These are phyloP conservation scores for Phytophthora capsici DNA, from an alignment of 352 stramenopile species.

Conservation along the genomic window DNA sequence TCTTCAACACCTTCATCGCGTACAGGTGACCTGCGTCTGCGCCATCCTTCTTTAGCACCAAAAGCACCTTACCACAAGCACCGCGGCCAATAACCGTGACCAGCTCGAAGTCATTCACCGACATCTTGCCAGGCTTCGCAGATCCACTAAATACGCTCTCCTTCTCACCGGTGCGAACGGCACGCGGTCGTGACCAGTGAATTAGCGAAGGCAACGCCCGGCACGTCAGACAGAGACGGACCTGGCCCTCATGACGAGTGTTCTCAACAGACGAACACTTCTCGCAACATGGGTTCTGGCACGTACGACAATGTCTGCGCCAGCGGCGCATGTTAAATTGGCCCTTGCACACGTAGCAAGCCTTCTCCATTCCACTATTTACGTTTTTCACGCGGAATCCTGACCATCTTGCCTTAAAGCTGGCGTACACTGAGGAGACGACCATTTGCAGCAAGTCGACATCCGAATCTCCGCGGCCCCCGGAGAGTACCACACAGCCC, in stretches of 20 bases:
- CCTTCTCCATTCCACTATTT: constrained; percentile 72
- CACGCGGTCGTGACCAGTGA: constrained; percentile 69
- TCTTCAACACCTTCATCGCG: constrained; percentile 83
- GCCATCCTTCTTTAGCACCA: constrained; percentile 76
- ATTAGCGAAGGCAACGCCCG: constrained; percentile 66
- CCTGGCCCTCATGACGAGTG: constrained; percentile 67
- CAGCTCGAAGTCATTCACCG: constrained; percentile 78
- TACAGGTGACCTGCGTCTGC: constrained; percentile 65
- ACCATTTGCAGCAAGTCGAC: constrained; percentile 61
- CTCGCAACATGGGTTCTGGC: constrained; percentile 70
- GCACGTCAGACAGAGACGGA: constrained; percentile 70
- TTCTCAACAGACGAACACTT: constrained; percentile 74
- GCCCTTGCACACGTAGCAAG: constrained; percentile 71
- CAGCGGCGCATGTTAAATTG: constrained; percentile 78
- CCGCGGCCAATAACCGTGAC: constrained; percentile 76
- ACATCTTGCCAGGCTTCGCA: constrained; percentile 73
- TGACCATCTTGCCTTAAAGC: constrained; percentile 76
- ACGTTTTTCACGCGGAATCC: constrained; percentile 80
- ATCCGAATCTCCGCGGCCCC: constrained; percentile 47
- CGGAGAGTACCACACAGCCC: constrained; percentile 63
- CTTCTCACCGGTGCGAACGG: constrained; percentile 72
- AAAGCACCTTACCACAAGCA: constrained; percentile 73
- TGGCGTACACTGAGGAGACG: constrained; percentile 63
- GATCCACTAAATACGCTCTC: constrained; percentile 72
- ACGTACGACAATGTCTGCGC: constrained; percentile 74